Base-by-base conservation (phyloP, 2,329 filamentous ascomycete genomes). In the Fusarium sp. region DNA sequence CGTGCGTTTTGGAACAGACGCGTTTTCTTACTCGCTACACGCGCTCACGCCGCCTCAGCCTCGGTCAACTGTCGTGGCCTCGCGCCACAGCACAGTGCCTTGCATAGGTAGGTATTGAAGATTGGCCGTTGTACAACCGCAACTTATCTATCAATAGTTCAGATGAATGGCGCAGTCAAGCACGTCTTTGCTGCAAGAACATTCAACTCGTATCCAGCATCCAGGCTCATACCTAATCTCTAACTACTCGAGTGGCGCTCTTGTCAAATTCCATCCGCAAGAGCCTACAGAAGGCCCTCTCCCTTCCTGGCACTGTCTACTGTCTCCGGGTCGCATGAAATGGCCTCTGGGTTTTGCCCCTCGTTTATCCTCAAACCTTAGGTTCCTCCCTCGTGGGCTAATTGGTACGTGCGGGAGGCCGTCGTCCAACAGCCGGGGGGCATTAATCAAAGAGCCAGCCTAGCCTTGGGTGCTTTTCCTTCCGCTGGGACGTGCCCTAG, bases 281-380 rank as follows among this genome's bases (percentile, higher is more conserved):
- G 41, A 56, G 54, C 62, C 48, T 61, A 28, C 24, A 57, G 28
- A 68, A 44, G 58, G 61, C 44, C 63, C 53, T 61, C 65, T 74
- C 64, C 50, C 60, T 65, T 71, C 71, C 41, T 62, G 33, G 36
- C 57, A 31, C 60, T 74, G 65, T 68, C 63, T 68, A 26, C 59
- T 75, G 66, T 69, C 65, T 69, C 58, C 55, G 70, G 75, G 72
- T 74, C 68, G 74, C 70, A 77, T 77, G 72, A 77, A 77, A 57
- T 72, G 72, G 58, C 66, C 70, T 61, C 66, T 61, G 57, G 64
- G 58, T 51, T 71, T 54, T 67, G 74, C 67, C 75, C 75, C 74
- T 73, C 70, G 57, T 61, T 58, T 47, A 53, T 68, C 66, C 61
- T 59, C 39, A 69, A 50, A 57, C 64, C 51, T 68, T 68, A 60